Base-by-base conservation (phyloP, 2,329 filamentous ascomycete genomes). In the Pleomassaria siparia region DNA sequence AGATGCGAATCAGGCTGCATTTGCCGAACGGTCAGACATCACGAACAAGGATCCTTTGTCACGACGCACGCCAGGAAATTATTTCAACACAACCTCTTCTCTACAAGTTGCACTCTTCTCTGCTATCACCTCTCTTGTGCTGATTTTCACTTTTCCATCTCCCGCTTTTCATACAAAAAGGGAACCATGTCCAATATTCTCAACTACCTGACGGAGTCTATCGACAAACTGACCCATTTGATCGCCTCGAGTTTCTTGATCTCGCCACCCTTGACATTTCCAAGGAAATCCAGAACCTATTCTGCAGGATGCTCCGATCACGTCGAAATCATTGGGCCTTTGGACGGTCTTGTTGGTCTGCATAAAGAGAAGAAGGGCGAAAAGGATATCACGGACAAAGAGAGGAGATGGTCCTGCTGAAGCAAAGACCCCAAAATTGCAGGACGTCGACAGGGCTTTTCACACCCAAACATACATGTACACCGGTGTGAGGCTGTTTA, bases 281-380 rank as follows among this genome's bases (percentile, higher is more conserved):
- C 25, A 5, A 35, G 18, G 29, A 36, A n/a, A n/a, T n/a, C 18
- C n/a, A 43, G 33, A 22, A 43, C 43, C 35, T 43, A 43, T 20
- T 35, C 30, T 5, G 48, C 46, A 41, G 35, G 28, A n/a, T 50
- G 37, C 26, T 16, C 12, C n/a, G 40, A 47, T 20, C 40, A 41
- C 33, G 43, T 50, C 21, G 44, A 47, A 22, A 33, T 44, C 16
- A 41, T 44, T 6, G 35, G 40, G 13, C 35, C 48, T 9, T 24
- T 44, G 12, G 44, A 47, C 24, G 40, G 36, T 2, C 40, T 51
- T 7, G 29, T 39, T 10, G 39, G 43, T 2, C 11, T 45, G 11
- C 30, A 47, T 6, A 22, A 47, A 13, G 44, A 50, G 33, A 40
- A 44, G 22, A 18, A 22, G 15, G 16, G 18, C 2, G 40, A 41